phyloP scores from a whole-genome alignment of 805 yeast species.

The Lachancea lanzarotensis region DNA sequence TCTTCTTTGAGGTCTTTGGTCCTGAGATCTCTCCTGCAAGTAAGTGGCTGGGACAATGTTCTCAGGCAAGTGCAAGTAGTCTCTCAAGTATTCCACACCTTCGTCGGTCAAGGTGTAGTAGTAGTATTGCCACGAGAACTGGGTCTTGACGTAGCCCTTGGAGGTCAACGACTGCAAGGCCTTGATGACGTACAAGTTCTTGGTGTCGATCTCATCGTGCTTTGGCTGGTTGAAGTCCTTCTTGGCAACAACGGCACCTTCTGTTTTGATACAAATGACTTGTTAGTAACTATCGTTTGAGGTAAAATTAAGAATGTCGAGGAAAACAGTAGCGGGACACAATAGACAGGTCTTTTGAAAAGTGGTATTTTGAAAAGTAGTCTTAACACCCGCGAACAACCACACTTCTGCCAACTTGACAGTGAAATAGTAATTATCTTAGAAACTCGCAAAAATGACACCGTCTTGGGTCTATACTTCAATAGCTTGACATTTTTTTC shows the following conservation, averaged over 20 bases:
- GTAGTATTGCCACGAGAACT: conserved; percentile 99
- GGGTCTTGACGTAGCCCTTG: conserved; percentile 98
- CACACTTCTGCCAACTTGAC: too few species aligned
- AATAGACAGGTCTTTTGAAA: too few species aligned
- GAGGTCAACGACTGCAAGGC: conserved; percentile 99
- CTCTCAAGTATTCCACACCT: conserved; percentile 98
- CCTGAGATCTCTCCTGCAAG: conserved; percentile 90
- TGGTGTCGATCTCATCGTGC: conserved; percentile 98
- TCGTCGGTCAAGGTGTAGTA: conserved; percentile 99
- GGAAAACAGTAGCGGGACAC: too few species aligned
- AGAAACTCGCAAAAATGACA: too few species aligned
- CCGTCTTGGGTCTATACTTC: too few species aligned
- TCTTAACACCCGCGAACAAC: too few species aligned
- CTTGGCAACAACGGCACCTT: conserved; percentile 99
- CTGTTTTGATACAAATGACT: conserved; percentile 36
- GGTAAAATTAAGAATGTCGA: too few species aligned
- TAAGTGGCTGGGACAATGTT: conserved; percentile 98
- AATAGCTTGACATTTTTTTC: too few species aligned
- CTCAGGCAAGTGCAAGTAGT: conserved; percentile 97
- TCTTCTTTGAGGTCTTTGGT: conserved; percentile 51
- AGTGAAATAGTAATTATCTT: too few species aligned
- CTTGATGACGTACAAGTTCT: conserved; percentile 95
- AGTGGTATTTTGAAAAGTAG: too few species aligned
- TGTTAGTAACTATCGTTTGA: conserved; percentile 3
- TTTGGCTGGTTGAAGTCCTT: conserved; percentile 96